Base-by-base conservation (phyloP, 2,329 filamentous ascomycete genomes). In the Canariomyces notabilis region DNA sequence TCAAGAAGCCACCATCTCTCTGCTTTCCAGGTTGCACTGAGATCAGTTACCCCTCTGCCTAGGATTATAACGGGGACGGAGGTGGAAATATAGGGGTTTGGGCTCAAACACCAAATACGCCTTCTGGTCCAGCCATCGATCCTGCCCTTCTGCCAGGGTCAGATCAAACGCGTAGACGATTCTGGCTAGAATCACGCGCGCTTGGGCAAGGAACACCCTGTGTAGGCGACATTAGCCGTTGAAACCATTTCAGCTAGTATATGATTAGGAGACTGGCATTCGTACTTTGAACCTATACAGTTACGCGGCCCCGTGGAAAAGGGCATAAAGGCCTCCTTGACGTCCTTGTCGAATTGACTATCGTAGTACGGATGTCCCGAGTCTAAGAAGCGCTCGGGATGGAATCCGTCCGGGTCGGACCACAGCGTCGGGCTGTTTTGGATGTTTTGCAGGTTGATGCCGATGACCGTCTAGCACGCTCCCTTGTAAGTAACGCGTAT, bases 61-160 rank as follows among this genome's bases (percentile, higher is more conserved):
- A 4, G 26, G 26, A 4, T 5, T 4, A 29, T 9, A 12, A 29
- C 26, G 26, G 8, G 26, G 26, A 5, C 8, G 4, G 26, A 29
- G 26, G 9, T 4, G 9, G 14, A 29, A 29, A 9, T 5, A 42
- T 22, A 48, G 34, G 26, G 46, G 35, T 40, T 48, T 48, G n/a
- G 46, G 40, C 46, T 44, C 46, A 36, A 48, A 48, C 11, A 48
- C 40, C 34, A 48, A 19, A 22, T 38, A 48, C 9, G 39, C 46
- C 40, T 44, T 47, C 19, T 48, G 46, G 20, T 43, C 35, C 29
- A 48, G 16, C 40, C 46, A 48, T 7, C 40, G 33, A 11, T 36
- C 35, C 12, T 48, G 34, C 11, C 32, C 21, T 15, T 36, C 36
- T 20, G n/a, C 16, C 40, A 48, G 15, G 15, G 12, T 36, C 33